Conservation (phyloP, 805 yeast species). For the Schwanniomyces polymorphus region DNA sequence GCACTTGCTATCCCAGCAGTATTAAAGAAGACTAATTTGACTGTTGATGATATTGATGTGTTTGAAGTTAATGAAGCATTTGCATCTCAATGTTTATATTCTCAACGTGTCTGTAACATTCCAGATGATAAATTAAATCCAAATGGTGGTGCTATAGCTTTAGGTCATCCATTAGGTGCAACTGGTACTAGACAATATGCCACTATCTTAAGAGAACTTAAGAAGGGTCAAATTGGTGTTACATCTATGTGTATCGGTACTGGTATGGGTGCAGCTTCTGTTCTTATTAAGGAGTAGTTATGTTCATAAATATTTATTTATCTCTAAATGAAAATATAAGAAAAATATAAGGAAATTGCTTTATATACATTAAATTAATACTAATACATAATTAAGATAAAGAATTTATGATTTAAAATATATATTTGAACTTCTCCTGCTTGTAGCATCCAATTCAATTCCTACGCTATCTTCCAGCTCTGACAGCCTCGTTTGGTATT, state of each 20-base stretch:
- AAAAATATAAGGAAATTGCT: neutral
- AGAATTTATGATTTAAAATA: constrained; percentile 15
- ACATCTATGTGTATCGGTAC: constrained; percentile 98
- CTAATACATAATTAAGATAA: neutral
- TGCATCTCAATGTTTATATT: constrained; percentile 89
- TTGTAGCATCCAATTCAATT: neutral
- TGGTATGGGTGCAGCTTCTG: constrained; percentile 97
- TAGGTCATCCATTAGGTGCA: constrained; percentile 80
- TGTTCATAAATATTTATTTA: neutral
- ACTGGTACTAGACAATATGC: constrained; percentile 90
- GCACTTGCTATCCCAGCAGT: constrained; percentile 91
- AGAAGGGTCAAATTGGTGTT: constrained; percentile 81
- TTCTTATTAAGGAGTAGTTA: constrained; percentile 73
- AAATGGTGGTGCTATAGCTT: constrained; percentile 94
- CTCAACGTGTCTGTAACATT: constrained; percentile 64
- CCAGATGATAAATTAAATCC: constrained; percentile 70
- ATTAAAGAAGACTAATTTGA: constrained; percentile 59
- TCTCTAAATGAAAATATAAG: neutral
- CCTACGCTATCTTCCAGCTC: constrained; percentile 8
- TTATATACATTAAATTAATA: neutral
- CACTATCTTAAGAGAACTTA: constrained; percentile 77
- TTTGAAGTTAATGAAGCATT: constrained; percentile 96
- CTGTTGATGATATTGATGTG: constrained; percentile 64
- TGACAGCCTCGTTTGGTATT: constrained; percentile 9
- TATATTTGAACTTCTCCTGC: constrained; percentile 23